These are phyloP conservation scores for Piper longum DNA, from an alignment of 164 flowering plant genomes.

Conservation along the genomic window DNA sequence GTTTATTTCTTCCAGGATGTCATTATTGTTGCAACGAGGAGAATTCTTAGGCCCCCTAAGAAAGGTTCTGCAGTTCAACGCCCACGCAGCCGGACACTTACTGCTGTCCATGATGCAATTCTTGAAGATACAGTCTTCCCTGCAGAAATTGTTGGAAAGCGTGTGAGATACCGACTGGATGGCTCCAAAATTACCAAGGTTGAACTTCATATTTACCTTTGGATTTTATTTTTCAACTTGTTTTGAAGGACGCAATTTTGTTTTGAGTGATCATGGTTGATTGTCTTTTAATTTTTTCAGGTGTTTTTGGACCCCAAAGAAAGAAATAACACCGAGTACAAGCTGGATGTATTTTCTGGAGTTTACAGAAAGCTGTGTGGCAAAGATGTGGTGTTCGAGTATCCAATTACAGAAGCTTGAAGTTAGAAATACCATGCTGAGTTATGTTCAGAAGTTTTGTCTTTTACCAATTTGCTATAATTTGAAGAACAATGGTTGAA, in stretches of 20 bases:
- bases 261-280: neutral
- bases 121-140: slow-evolving; percentile 81
- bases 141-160: slow-evolving; percentile 94
- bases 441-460: neutral
- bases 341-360: slow-evolving; percentile 60
- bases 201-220: neutral
- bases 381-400: slow-evolving; percentile 76
- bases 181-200: slow-evolving; percentile 92
- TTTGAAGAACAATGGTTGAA: neutral
- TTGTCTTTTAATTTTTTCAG: slow-evolving; percentile 12
- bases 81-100: slow-evolving; percentile 76
- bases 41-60: slow-evolving; percentile 88
- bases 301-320: slow-evolving; percentile 71
- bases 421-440: neutral
- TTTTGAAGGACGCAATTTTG: neutral
- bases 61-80: slow-evolving; percentile 78
- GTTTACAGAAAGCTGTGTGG: slow-evolving; percentile 78
- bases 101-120: slow-evolving; percentile 81
- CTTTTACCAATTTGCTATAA: neutral
- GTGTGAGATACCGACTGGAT: slow-evolving; percentile 65
- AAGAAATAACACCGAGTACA: slow-evolving; percentile 65
- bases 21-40: slow-evolving; percentile 61
- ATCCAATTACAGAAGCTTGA: slow-evolving; percentile 49
- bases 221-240: neutral
- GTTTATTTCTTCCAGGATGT: slow-evolving; percentile 44